Evolutionary conservation across 2,329 filamentous ascomycete species (phyloP).

Genomic region (Fusarium guadeloupense): DNA sequence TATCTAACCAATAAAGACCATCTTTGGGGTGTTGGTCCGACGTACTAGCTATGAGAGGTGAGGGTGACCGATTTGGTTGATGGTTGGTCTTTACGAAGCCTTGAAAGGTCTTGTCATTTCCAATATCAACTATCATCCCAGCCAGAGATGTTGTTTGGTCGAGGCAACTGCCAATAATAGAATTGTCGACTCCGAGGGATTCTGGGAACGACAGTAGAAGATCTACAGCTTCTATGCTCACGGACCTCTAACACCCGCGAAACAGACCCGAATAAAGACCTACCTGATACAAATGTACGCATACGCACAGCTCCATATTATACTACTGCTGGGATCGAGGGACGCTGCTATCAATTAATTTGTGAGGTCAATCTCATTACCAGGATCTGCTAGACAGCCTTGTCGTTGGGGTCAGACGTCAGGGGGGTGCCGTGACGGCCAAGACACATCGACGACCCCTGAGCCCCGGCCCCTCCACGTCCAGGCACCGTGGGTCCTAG

Average conservation of each 20-base stretch:
- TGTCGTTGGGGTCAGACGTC: constrained; percentile 13
- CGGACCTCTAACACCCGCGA: constrained; percentile 3
- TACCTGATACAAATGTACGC: constrained; percentile 29
- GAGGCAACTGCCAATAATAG: constrained; percentile 22
- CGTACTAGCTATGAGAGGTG: constrained; percentile 9
- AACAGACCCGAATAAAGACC: constrained; percentile 16
- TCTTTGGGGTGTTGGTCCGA: neutral
- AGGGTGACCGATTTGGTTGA: neutral
- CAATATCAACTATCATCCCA: constrained; percentile 1
- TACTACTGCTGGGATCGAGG: constrained; percentile 4
- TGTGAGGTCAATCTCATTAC: constrained; percentile 25
- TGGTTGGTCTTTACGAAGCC: constrained; percentile 11
- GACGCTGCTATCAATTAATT: constrained; percentile 8
- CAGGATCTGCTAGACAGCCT: constrained; percentile 22
- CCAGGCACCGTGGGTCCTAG: neutral
- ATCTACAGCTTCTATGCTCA: constrained; percentile 9
- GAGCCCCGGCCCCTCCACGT: constrained; percentile 21
- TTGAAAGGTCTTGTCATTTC: constrained; percentile 18
- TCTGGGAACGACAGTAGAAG: neutral
- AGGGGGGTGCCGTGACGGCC: constrained; percentile 30
- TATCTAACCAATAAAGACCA: constrained; percentile 4
- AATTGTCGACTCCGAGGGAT: neutral
- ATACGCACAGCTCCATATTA: constrained; percentile 1
- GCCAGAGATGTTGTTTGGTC: constrained; percentile 12
- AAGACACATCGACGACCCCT: constrained; percentile 38